Evolutionary conservation across 176 grass and related monocot genomes (phyloP), one percentile per base, ranked within the genome.

Genomic region (Puya raimondii): DNA sequence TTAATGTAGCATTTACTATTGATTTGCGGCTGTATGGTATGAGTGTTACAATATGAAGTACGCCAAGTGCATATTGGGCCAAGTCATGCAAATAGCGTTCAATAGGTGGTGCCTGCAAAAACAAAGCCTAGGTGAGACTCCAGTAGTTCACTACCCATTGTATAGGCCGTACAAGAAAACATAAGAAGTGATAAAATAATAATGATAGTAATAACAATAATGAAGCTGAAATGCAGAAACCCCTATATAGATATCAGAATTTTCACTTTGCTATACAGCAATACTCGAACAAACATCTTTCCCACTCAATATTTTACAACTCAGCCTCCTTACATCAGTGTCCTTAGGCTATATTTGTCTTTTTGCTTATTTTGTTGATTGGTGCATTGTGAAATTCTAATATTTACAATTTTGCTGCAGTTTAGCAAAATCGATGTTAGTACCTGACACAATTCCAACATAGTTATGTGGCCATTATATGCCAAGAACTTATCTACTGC

Each of bases 371-470:
- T 42, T 42, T 42, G 33, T 42, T 42, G 33, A 42, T 42, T 42
- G 33, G 33, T 6, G 29, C 29, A 42, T 42, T 42, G 33, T 42
- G 33, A 42, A 42, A 42, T 42, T 42, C 5, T 7, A 7, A 42
- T 42, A 42, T 42, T 42, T 7, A 42, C 33, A 42, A 42, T 42
- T 42, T 42, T 42, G 33, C 33, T 42, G 33, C 5, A 5, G 33
- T 42, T 42, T 42, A 42, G 33, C 33, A 6, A 42, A 42, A 42
- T 42, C 4, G 33, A 42, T 42, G 33, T 42, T 42, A 42, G 33
- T 90, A 99, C 94, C 94, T 86, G 90, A 69, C 89, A 99, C 70
- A 99, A 70, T 69, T 99, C 94, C 49, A 99, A 78, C 86, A 92
- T 85, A 11, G 80, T 90, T 74, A 88, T 90, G 76, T 99, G 86